Conservation (phyloP, 495 filamentous ascomycete species). For the Lepraria neglecta region DNA sequence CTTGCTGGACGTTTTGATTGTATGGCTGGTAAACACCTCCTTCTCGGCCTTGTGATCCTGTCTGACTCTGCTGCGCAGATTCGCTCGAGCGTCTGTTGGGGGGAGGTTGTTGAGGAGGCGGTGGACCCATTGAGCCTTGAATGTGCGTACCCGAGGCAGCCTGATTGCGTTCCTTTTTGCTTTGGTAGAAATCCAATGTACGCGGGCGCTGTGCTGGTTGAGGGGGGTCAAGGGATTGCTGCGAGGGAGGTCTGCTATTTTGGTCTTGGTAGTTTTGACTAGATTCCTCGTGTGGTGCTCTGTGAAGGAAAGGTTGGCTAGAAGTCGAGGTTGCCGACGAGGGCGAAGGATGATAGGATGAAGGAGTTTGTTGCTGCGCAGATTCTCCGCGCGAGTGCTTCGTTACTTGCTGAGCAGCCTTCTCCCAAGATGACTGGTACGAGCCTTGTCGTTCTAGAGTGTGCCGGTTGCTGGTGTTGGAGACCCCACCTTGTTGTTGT, state of each 20-base stretch:
- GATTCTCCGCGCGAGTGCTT: conserved; percentile 18
- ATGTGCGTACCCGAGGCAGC: conserved; percentile 17
- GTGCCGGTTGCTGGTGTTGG: conserved; percentile 16
- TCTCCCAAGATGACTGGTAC: conserved; percentile 24
- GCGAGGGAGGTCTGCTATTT: conserved; percentile 27
- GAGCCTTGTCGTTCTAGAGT: conserved; percentile 24
- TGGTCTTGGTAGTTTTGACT: conserved; percentile 25
- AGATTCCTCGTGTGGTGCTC: conserved; percentile 20
- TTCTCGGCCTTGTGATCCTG: conserved; percentile 21
- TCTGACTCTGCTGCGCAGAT: conserved; percentile 21
- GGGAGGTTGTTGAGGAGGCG: conserved; percentile 23
- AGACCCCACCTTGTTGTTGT: conserved; percentile 16
- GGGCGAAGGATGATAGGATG: conserved; percentile 27
- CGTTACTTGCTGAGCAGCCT: conserved; percentile 20
- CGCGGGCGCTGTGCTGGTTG: conserved; percentile 18
- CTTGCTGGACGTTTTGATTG: conserved; percentile 23
- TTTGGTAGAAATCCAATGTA: conserved; percentile 18
- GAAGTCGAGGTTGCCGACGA: conserved; percentile 28
- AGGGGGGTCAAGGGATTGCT: conserved; percentile 27
- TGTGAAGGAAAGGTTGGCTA: conserved; percentile 24
- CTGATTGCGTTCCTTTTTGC: conserved; percentile 14
- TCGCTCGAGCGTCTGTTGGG: conserved; percentile 24
- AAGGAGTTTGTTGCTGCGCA: conserved; percentile 15
- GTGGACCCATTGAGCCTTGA: conserved; percentile 27
- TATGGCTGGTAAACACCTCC: conserved; percentile 26